Conservation (phyloP, 163 green algal genomes). For the Trebouxiophyceae sp. region DNA sequence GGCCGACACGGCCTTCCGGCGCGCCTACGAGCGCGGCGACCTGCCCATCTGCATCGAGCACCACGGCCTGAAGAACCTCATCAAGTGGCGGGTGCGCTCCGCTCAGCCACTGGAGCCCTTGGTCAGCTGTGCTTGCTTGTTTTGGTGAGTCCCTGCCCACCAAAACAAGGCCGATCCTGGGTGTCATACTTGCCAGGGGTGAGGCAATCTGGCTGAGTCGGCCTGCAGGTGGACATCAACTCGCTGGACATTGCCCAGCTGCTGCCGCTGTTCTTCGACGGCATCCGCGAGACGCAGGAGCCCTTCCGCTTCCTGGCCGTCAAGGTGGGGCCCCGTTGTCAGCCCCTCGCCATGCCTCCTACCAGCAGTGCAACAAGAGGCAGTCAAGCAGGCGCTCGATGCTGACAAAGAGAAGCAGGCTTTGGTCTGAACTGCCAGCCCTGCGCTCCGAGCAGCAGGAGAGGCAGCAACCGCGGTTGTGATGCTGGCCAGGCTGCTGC, state of each 20-base stretch:
- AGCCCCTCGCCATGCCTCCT: too few species aligned
- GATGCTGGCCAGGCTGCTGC: not conserved
- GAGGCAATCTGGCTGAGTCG: not conserved
- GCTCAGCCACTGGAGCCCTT: too few species aligned
- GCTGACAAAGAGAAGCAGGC: not conserved
- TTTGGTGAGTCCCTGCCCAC: too few species aligned
- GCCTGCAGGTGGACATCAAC: conserved; percentile 58
- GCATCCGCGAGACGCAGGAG: conserved; percentile 78
- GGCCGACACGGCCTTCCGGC: conserved; percentile 75
- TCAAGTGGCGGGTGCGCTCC: conserved; percentile 71
- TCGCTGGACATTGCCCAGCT: conserved; percentile 91
- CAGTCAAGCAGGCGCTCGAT: too few species aligned
- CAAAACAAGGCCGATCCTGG: too few species aligned
- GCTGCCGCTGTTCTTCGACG: conserved; percentile 89
- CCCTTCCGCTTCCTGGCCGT: conserved; percentile 72
- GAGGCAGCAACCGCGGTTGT: too few species aligned
- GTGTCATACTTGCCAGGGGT: not conserved
- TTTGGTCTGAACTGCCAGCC: not conserved
- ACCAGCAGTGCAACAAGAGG: too few species aligned
- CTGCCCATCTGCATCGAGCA: conserved; percentile 79
- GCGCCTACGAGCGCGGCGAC: conserved; percentile 81
- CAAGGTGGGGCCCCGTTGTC: conserved; percentile 33
- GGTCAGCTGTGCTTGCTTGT: too few species aligned
- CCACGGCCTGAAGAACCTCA: conserved; percentile 73
- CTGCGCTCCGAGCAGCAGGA: not conserved